A percentile compares a stretch with the other conserved stretches of the same genome.
These are phyloP conservation scores for Bombardia bombarda DNA, from an alignment of 495 filamentous ascomycete genomes.

Conservation along the genomic window DNA sequence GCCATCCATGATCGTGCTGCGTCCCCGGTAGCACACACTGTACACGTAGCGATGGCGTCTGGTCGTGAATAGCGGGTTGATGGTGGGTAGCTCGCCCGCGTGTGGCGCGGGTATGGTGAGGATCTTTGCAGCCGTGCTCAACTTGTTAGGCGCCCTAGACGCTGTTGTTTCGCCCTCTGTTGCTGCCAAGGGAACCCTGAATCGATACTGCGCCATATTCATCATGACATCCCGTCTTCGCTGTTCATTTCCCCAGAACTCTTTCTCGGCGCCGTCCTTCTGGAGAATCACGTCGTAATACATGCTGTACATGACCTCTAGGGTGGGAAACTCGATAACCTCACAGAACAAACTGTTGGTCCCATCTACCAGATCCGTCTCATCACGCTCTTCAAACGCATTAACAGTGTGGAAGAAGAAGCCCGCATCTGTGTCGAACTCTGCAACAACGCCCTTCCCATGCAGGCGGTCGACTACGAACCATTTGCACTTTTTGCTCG, in stretches of 20 bases:
- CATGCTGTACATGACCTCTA: constrained; percentile 48
- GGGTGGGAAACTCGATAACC: constrained; percentile 45
- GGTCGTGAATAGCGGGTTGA: constrained; percentile 52
- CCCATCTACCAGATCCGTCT: constrained; percentile 5
- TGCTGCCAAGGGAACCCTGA: constrained; percentile 26
- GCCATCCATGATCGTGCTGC: constrained; percentile 54
- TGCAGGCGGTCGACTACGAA: constrained; percentile 54
- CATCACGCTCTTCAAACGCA: constrained; percentile 53
- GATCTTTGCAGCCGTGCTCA: constrained; percentile 19
- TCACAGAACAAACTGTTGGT: constrained; percentile 45
- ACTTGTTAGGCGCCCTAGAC: too few relatives aligned
- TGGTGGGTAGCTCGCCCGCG: constrained; percentile 55
- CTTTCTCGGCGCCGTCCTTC: constrained; percentile 12
- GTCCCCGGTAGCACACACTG: constrained; percentile 46
- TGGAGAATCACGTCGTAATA: constrained; percentile 53
- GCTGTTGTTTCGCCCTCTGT: constrained; percentile 1
- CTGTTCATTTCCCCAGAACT: constrained; percentile 21
- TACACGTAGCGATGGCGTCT: constrained; percentile 59
- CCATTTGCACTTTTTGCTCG: constrained; percentile 50
- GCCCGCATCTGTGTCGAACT: constrained; percentile 52
- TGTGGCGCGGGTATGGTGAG: constrained; percentile 33
- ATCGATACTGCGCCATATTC: constrained; percentile 39
- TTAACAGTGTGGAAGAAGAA: constrained; percentile 76
- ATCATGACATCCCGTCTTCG: constrained; percentile 26
- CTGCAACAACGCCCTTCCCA: constrained; percentile 47